These are phyloP conservation scores for Nidula niveotomentosa DNA, from an alignment of 1,284 basidiomycete genomes.

Conservation along the genomic window DNA sequence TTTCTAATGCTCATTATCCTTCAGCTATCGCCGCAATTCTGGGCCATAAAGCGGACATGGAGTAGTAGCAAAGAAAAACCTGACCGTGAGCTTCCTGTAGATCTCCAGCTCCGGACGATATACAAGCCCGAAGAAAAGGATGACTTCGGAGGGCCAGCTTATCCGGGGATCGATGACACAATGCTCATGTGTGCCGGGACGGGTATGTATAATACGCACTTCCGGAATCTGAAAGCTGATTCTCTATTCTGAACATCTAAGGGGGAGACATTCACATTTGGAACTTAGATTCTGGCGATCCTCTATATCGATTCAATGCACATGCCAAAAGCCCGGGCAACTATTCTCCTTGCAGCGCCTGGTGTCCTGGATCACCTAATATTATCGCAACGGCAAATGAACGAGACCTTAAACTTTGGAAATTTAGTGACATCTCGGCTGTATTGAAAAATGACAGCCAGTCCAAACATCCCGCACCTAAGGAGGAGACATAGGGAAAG, in stretches of 20 bases:
- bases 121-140: neutral
- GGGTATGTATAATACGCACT: neutral
- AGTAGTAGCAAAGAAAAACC: neutral
- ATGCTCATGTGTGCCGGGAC: neutral
- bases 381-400: neutral
- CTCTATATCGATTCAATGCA: neutral
- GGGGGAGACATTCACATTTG: neutral
- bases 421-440: neutral
- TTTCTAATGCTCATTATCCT: neutral
- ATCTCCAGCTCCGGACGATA: neutral
- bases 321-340: neutral
- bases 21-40: neutral
- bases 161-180: neutral
- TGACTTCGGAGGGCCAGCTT: neutral
- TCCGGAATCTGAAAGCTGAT: neutral
- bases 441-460: neutral
- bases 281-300: neutral
- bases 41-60: neutral
- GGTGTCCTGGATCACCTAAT: neutral
- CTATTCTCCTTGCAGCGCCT: neutral
- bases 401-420: neutral
- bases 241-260: neutral
- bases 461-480: neutral
- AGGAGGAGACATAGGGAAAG: neutral
- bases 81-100: neutral